Percentiles rank a stretch among this genome's conserved stretches.
Conservation (phyloP, 495 filamentous ascomycete species). For the Penicillium argentinense region DNA sequence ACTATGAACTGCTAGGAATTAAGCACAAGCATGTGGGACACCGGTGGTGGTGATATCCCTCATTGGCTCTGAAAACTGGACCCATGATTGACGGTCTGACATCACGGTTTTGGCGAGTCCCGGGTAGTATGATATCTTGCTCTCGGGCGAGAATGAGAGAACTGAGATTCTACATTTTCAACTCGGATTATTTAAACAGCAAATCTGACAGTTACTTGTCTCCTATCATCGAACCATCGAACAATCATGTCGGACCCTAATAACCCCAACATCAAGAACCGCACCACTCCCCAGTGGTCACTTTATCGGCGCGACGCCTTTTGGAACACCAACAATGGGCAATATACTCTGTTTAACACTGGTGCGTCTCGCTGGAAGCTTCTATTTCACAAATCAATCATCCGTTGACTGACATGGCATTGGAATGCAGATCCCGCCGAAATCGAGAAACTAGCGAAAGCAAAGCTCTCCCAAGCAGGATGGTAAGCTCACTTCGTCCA, state of each 20-base stretch:
- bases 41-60: not conserved
- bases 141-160: not conserved
- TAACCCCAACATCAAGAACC: conserved; percentile 11
- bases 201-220: not conserved
- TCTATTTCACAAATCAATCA: too few species aligned
- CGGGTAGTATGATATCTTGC: not conserved
- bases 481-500: conserved; percentile 15
- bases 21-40: not conserved
- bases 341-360: conserved; percentile 13
- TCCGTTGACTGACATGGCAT: too few species aligned
- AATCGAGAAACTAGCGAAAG: conserved; percentile 11
- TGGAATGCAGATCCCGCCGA: conserved; percentile 9
- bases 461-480: conserved; percentile 15
- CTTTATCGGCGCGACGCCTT: conserved; percentile 17
- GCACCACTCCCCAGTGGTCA: conserved; percentile 15
- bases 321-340: conserved; percentile 14
- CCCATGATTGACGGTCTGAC: not conserved
- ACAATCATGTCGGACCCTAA: conserved; percentile 13
- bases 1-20: too few species aligned
- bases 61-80: not conserved
- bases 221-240: not conserved
- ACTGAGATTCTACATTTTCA: not conserved
- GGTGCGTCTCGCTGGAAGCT: conserved; percentile 2
- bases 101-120: not conserved
- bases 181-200: not conserved